Base-by-base conservation (phyloP, 495 filamentous ascomycete species). In the Trichocladium uniseriatum region DNA sequence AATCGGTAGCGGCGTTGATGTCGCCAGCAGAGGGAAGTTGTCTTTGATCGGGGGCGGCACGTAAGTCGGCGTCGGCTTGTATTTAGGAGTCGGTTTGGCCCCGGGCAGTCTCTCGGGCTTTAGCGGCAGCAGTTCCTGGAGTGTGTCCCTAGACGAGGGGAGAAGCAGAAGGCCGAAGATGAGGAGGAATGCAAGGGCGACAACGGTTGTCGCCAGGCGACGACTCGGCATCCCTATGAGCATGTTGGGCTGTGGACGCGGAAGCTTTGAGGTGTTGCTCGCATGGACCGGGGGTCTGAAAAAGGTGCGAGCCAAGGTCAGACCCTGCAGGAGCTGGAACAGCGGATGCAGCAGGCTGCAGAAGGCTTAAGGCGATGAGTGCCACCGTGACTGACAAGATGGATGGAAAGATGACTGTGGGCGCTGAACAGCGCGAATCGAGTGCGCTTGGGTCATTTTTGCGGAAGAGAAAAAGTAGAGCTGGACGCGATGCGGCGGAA, bases 1-100 rank as follows among this genome's bases (percentile, higher is more conserved):
- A 34, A 77, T 63, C 0, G 69, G 65, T n/a, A 71, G 73, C 10
- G 69, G 61, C 0, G 29, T 58, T 6, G 51, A 62, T 7, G 58
- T 57, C 9, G 61, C 58, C 7, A 70, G 56, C 2, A 62, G 55
- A 15, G 68, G 68, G 47, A 69, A 70, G 20, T 66, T 66, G 38
- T 70, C 68, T 41, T 32, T 41, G 43, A 69, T 45, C 8, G 63
- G 63, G 11, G 66, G 66, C 1, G 65, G 66, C 6, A 45, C 52
- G 44, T 60, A 69, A 16, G 56, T 53, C 9, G 67, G 66, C 0
- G 52, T 39, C n/a, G 66, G 63, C 31, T 64, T 69, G 58, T 64
- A 70, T 45, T 41, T 59, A 1, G 38, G 10, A 1, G 36, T 28
- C 8, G 64, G 63, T 38, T 43, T 28, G 13, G n/a, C 27, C 24